These are phyloP conservation scores for Russula sp. DNA, from an alignment of 768 basidiomycete species.

Conservation along the genomic window DNA sequence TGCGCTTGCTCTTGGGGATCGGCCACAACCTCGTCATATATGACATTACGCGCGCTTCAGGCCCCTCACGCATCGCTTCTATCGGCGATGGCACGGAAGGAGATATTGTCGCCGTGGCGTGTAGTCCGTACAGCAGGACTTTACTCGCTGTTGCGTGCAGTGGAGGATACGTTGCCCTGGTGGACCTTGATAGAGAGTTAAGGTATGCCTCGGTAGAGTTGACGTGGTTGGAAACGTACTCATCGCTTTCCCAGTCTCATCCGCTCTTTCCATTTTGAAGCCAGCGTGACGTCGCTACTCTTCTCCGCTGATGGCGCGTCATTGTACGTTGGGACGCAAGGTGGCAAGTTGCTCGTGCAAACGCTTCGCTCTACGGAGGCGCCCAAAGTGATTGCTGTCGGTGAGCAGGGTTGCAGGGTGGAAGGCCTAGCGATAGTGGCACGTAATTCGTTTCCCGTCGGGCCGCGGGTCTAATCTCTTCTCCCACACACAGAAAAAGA, in stretches of 20 bases:
- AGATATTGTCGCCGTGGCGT: conserved; percentile 50
- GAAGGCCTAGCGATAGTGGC: conserved; percentile 56
- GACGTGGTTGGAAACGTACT: neutral
- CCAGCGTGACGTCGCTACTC: conserved; percentile 49
- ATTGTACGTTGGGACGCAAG: conserved; percentile 59
- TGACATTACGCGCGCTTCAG: conserved; percentile 53
- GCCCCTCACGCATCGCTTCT: conserved; percentile 47
- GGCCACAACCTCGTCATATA: conserved; percentile 53
- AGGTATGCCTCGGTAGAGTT: conserved; percentile 39
- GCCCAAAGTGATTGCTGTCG: conserved; percentile 48
- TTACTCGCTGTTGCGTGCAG: conserved; percentile 54
- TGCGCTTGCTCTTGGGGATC: conserved; percentile 49
- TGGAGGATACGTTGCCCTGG: conserved; percentile 47
- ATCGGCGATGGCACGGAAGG: conserved; percentile 42
- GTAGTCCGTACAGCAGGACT: conserved; percentile 74
- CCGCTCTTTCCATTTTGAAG: conserved; percentile 49
- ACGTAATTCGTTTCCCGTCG: conserved; percentile 16
- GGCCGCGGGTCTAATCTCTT: neutral
- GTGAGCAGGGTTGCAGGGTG: conserved; percentile 43
- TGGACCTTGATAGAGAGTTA: conserved; percentile 74
- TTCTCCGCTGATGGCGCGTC: conserved; percentile 68
- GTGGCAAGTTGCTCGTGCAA: conserved; percentile 56
- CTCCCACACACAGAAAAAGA: conserved; percentile 15
- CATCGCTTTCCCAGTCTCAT: conserved; percentile 41
- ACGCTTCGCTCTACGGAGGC: conserved; percentile 64